Conservation (phyloP, 306 rosid species). For the Heteromeles arbutifolia region DNA sequence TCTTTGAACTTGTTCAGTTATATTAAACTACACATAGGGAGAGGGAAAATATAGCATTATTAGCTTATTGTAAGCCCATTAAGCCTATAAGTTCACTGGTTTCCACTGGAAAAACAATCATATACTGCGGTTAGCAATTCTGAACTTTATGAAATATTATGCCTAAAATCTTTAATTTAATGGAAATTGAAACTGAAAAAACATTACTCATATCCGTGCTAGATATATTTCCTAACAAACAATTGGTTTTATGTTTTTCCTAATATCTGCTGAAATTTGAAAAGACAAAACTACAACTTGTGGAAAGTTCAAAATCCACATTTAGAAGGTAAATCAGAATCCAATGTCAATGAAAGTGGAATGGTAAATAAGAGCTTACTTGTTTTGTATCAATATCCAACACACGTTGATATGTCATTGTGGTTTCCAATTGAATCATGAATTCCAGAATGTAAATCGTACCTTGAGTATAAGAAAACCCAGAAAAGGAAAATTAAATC, state of each 20-base stretch:
- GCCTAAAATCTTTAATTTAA: background rate
- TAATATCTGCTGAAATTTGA: background rate
- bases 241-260: background rate
- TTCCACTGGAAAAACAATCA: background rate
- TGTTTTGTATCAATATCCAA: slow-evolving; percentile 64
- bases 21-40: no score
- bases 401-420: slow-evolving; percentile 55
- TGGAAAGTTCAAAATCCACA: slow-evolving; percentile 9
- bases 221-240: background rate
- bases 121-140: background rate
- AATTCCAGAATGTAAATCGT: slow-evolving; percentile 63
- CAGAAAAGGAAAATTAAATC: background rate
- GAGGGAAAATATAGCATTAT: background rate
- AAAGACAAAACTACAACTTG: slow-evolving; percentile 19
- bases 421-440: slow-evolving; percentile 52
- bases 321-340: background rate
- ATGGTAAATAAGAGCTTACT: slow-evolving; percentile 37
- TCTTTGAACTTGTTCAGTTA: slow-evolving; percentile 66
- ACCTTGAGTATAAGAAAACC: slow-evolving; percentile 31
- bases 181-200: background rate
- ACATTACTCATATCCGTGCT: background rate
- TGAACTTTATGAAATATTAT: background rate
- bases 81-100: background rate
- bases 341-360: background rate
- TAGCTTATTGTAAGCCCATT: background rate